These are phyloP conservation scores for Ascochyta lentis DNA, from an alignment of 2,329 filamentous ascomycete species.

Conservation along the genomic window DNA sequence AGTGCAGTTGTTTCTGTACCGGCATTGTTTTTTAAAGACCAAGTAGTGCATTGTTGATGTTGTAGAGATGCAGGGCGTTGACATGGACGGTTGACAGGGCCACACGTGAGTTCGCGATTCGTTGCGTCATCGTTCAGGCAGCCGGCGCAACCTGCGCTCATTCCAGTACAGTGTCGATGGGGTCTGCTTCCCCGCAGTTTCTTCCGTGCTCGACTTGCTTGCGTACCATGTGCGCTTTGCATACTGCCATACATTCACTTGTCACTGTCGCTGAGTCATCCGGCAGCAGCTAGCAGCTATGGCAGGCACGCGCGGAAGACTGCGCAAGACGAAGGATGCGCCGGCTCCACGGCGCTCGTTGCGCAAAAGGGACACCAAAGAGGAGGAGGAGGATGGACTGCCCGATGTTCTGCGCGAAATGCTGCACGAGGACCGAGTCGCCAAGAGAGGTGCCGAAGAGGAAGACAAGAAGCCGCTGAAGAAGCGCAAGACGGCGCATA, in stretches of 20 bases:
- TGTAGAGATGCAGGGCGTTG: neutral
- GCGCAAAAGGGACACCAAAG: slow-evolving; percentile 26
- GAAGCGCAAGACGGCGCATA: slow-evolving; percentile 39
- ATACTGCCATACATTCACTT: neutral
- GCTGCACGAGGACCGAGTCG: slow-evolving; percentile 50
- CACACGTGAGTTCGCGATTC: slow-evolving; percentile 14
- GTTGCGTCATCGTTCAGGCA: slow-evolving; percentile 16
- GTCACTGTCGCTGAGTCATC: neutral
- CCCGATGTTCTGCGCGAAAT: slow-evolving; percentile 56
- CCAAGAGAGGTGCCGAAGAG: slow-evolving; percentile 36
- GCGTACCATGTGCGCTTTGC: neutral
- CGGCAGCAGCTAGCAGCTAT: slow-evolving; percentile 23
- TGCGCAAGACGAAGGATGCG: slow-evolving; percentile 27
- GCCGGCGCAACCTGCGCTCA: slow-evolving; percentile 2
- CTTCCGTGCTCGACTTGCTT: neutral
- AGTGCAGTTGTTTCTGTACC: no score
- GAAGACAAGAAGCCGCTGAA: slow-evolving; percentile 49
- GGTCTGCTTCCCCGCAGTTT: neutral
- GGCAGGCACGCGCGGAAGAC: slow-evolving; percentile 36
- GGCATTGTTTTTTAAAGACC: no score
- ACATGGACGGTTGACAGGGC: neutral
- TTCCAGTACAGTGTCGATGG: neutral
- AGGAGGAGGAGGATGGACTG: slow-evolving; percentile 37
- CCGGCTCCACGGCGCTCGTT: slow-evolving; percentile 33
- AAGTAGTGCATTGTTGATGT: neutral